Percentiles rank a stretch among this genome's conserved stretches.
Conservation (phyloP, 768 basidiomycete genomes). For the Sistotremastrum suecicum region DNA sequence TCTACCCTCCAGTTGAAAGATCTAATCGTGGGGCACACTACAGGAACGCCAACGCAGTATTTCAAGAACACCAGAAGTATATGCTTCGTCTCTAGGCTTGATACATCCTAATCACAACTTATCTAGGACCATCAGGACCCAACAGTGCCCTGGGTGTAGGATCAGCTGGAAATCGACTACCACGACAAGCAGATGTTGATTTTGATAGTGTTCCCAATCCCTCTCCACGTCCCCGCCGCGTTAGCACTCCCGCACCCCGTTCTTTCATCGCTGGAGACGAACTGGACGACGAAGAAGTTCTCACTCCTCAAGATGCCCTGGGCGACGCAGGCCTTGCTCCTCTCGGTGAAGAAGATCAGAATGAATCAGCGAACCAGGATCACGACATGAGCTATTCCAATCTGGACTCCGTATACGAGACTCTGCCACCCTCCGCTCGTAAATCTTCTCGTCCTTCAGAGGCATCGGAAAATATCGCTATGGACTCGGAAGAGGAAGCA, state of each 20-base stretch:
- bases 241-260: neutral
- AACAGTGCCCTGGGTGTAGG: conserved; percentile 21
- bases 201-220: conserved; percentile 40
- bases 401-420: neutral
- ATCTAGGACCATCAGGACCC: conserved; percentile 25
- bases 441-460: no score
- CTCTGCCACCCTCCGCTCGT: no score
- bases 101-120: neutral
- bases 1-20: no score
- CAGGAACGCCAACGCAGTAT: no score
- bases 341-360: conserved; percentile 3
- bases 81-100: no score
- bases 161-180: conserved; percentile 31
- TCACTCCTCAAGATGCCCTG: conserved; percentile 19
- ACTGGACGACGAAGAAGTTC: conserved; percentile 25
- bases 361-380: conserved; percentile 4
- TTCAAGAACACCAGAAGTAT: no score
- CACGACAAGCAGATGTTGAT: conserved; percentile 39
- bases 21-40: no score
- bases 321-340: conserved; percentile 15
- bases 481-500: neutral
- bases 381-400: no score
- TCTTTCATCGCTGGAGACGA: conserved; percentile 12
- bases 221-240: no score
- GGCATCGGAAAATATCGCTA: no score